Evolutionary conservation across 345 rosid genomes (phyloP).

Genomic region (Eucalyptus lansdowneana): DNA sequence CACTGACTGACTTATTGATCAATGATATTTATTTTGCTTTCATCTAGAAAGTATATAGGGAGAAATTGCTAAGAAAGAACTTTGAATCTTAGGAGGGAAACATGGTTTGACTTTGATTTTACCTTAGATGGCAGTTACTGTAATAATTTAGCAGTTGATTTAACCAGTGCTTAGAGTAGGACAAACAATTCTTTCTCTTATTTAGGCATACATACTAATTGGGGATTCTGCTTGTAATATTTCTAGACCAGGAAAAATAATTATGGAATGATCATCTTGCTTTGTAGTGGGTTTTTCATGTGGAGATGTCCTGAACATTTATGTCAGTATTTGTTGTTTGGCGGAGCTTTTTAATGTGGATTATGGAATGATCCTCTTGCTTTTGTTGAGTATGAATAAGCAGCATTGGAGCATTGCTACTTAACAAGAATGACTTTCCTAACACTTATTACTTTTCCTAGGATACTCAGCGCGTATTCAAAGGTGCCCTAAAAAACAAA

Average conservation of each 20-base stretch:
- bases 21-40: background rate
- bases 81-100: background rate
- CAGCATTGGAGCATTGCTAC: background rate
- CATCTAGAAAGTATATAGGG: background rate
- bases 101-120: background rate
- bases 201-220: background rate
- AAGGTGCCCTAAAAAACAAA: constrained; percentile 47
- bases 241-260: background rate
- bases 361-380: background rate
- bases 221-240: background rate
- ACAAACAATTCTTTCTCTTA: background rate
- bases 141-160: background rate
- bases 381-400: background rate
- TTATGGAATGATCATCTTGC: no score
- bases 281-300: background rate
- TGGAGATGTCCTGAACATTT: background rate
- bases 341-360: background rate
- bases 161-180: background rate
- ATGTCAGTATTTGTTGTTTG: background rate
- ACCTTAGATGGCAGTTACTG: background rate
- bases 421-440: background rate
- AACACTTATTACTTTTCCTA: constrained; percentile 2
- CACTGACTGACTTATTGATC: background rate
- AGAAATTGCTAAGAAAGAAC: background rate
- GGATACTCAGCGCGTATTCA: constrained; percentile 48